Evolutionary conservation across 177 flowering plant species (phyloP), one percentile per base, ranked within the genome.

Genomic region (Vitis hybrid): DNA sequence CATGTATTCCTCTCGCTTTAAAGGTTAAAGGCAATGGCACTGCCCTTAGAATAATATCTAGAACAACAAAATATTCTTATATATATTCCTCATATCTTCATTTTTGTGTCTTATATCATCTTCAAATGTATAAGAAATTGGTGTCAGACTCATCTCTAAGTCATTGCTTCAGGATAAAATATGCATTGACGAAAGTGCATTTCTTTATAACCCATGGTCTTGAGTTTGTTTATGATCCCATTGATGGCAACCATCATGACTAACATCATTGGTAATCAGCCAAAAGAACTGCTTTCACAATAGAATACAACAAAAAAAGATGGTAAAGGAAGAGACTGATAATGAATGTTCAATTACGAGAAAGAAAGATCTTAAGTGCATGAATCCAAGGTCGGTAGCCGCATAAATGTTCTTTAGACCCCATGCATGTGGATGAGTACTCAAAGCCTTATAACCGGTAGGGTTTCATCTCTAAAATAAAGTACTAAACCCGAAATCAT

Each of bases 191-290:
- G 59, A 64, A 71, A 71, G 68, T 6, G 60, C 56, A 57, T 2
- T 46, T 64, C 30, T 58, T 64, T 65, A 40, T 40, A 19, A 24
- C 66, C 61, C 55, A 56, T 72, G 52, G 60, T 66, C 74, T 71
- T 49, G 32, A 19, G n/a, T 32, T 60, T 67, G n/a, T 62, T 54
- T 49, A 24, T 73, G 63, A 57, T 12, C 40, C n/a, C 62, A 59
- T 7, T 40, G 51, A 65, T 74, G 69, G 65, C 19, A 4, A 46
- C 51, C 72, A 76, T 76, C 62, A 76, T 68, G 75, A 18, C 58
- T 54, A 60, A 69, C 76, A 77, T 77, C 76, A 77, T 77, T 76
- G 66, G 76, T 19, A 32, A 65, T 64, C 70, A 32, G 56, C 40
- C 52, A 55, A 65, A 61, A 68, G 63, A 64, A 65, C 14, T 17